Base-by-base conservation (phyloP, 768 basidiomycete genomes). In the Amanita inopinata region DNA sequence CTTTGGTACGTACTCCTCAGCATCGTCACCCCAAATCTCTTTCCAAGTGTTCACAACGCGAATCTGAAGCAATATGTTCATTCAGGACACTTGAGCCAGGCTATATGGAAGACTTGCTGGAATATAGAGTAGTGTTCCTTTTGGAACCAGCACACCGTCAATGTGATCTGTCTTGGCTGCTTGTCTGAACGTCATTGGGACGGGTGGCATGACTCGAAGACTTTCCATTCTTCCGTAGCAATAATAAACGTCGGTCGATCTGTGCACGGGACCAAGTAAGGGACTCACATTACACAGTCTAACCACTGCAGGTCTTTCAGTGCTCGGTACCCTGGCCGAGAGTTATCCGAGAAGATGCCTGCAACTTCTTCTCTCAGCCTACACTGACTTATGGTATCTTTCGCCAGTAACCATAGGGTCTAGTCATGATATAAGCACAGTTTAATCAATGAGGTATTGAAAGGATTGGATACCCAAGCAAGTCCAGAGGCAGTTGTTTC, bases 391-490 rank as follows among this genome's bases (percentile, higher is more conserved):
- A 62, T 59, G 2, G 58, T 62, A 50, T 73, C 52, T 34, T 65
- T 70, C 6, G 74, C 67, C 10, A 80, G 65, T 17, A 73, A 61
- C 72, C 73, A 75, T 5, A 75, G 57, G 0, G 72, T 70, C 73
- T 69, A n/a, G 30, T 49, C 5, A 47, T 14, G 25, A 46, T 10
- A 20, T 32, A 14, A 53, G 4, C n/a, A 28, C 7, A 55, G 38
- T 12, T 48, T 19, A 7, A 7, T 31, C 20, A 14, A 9, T 10
- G 24, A n/a, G 30, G 10, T 7, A 33, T n/a, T n/a, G 33, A 6
- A 6, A 35, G 19, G 33, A n/a, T 10, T n/a, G n/a, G n/a, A 23
- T 17, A 70, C 69, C 74, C 75, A 80, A 15, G 66, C 57, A 18
- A 69, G 47, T 12, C 70, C 71, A 33, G 67, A 64, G 0, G 72